Base-by-base conservation (phyloP, 768 basidiomycete species). In the Udeniomyces megalosporus region DNA sequence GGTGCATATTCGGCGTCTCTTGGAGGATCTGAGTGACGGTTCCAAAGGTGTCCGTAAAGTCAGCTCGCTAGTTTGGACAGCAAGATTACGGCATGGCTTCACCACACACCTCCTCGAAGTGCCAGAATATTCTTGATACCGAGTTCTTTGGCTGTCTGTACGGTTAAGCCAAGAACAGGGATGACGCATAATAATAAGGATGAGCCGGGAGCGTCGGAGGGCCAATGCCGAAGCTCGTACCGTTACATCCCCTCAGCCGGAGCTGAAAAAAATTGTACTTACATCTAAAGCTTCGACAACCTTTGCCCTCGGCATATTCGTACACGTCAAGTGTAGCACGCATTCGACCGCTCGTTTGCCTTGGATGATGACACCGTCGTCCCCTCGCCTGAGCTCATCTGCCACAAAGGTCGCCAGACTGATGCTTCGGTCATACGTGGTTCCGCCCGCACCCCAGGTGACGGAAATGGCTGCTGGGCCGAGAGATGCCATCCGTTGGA, bases 401-500 rank as follows among this genome's bases (percentile, higher is more conserved):
- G 58, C 53, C 22, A 65, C 47, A 47, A 65, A 65, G 45, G 54
- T 35, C 12, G 91, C 92, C 2, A 99, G 80, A 67, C 92, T 90
- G 45, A 99, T 76, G 70, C 83, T 88, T 34, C 86, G 80, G 35
- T 91, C 86, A 68, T 81, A 88, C 0, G 93, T 97, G 7, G 83
- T 82, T 2, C 95, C 93, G 11, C 95, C 93, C 0, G 95, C 93
- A 48, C 95, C 95, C 95, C 95, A 97, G 69, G 95, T 97, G 24
- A 97, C 80, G 69, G 84, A 91, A 62, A 97, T 80, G 26, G 86
- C 91, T 3, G 72, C 48, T 6, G 74, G 72, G 6, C 91, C 77
- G 15, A 97, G 77, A 6, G 76, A 69, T n/a, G 84, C 78, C 22
- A 71, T 68, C 61, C 95, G 81, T 31, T 84, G 80, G 67, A 97